A percentile compares a stretch with the other conserved stretches of the same genome.
Conservation (phyloP, 257 asterid species). For the Solanum tarapatanum region DNA sequence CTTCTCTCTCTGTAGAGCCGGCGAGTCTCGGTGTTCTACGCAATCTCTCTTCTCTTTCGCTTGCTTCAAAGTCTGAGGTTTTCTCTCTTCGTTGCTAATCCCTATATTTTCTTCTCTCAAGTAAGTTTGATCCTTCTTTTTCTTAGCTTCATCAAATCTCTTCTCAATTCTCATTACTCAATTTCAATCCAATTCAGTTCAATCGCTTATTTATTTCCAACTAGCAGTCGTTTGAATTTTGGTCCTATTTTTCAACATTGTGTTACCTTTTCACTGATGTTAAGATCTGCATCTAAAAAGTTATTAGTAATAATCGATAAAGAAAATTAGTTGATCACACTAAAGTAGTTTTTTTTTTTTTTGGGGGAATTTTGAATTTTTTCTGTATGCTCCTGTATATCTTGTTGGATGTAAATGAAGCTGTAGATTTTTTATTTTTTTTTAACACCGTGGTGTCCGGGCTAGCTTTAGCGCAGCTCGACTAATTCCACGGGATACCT, state of each 20-base stretch:
- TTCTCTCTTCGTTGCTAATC: neutral
- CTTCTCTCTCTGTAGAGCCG: neutral
- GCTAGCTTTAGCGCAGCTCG: neutral
- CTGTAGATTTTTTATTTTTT: neutral
- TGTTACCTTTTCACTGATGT: neutral
- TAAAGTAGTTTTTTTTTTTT: neutral
- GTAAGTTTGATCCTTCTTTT: constrained; percentile 18
- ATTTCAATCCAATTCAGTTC: neutral
- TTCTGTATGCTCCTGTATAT: constrained; percentile 1
- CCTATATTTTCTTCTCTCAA: constrained; percentile 10
- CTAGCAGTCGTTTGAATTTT: neutral
- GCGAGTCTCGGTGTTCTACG: constrained; percentile 29
- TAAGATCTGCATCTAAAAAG: neutral
- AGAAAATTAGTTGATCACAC: neutral
- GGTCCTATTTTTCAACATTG: neutral
- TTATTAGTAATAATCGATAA: neutral
- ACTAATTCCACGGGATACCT: neutral
- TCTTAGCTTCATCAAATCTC: neutral
- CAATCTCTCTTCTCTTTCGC: constrained; percentile 35
- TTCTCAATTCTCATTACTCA: neutral
- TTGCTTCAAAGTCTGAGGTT: constrained; percentile 14
- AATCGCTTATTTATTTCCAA: neutral
- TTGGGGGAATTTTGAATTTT: neutral
- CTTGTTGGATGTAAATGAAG: neutral
- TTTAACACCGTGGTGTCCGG: neutral